phyloP scores from a whole-genome alignment of 2,329 filamentous ascomycete species.

The Stachybotrys elegans region DNA sequence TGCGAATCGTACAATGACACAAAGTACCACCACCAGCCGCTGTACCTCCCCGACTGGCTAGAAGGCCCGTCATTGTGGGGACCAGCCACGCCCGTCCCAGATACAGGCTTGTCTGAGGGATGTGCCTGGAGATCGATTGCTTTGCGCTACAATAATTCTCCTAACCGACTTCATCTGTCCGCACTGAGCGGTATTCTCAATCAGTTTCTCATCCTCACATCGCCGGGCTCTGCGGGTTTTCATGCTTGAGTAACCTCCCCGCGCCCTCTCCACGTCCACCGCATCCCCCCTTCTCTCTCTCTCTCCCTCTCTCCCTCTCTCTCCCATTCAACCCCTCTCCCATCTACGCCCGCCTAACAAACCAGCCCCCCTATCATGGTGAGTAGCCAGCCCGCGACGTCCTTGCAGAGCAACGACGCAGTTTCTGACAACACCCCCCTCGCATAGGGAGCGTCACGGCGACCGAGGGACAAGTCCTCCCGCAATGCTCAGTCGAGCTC shows the following conservation, averaged over 20 bases:
- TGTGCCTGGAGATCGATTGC: too few species aligned
- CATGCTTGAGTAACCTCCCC: neutral
- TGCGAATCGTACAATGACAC: too few species aligned
- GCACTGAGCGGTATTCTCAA: too few species aligned
- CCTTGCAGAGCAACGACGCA: neutral
- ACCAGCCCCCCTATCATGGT: constrained; percentile 28
- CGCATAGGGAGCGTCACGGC: constrained; percentile 32
- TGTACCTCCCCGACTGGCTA: too few species aligned
- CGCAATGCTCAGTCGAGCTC: constrained; percentile 33
- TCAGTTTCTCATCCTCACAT: too few species aligned
- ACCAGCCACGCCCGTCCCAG: too few species aligned
- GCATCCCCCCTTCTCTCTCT: constrained; percentile 12
- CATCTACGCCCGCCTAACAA: constrained; percentile 11
- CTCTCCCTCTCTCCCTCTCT: constrained; percentile 8
- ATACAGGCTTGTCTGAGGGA: too few species aligned
- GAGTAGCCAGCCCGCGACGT: constrained; percentile 16
- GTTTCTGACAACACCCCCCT: constrained; percentile 7
- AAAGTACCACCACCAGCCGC: too few species aligned
- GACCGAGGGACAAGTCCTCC: constrained; percentile 34
- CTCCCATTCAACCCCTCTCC: constrained; percentile 9
- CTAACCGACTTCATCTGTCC: too few species aligned
- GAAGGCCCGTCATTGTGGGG: too few species aligned
- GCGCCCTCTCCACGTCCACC: constrained; percentile 7
- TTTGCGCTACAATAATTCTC: too few species aligned
- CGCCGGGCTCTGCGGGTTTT: too few species aligned